Conservation (phyloP, 2,329 filamentous ascomycete species). For the Talaromyces marneffei region DNA sequence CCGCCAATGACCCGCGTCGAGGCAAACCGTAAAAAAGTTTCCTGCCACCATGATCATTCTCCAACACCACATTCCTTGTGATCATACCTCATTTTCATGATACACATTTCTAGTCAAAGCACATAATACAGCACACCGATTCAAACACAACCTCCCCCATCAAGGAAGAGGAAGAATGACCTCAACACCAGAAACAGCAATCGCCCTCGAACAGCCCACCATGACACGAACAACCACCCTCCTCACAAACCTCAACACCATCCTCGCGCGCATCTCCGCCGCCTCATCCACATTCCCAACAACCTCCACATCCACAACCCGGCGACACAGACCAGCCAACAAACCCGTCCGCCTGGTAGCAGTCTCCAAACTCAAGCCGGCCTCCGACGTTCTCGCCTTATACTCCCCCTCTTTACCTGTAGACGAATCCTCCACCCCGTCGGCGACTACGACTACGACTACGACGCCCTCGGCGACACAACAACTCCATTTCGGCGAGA, state of each 20-base stretch:
- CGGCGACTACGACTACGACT: conserved; percentile 22
- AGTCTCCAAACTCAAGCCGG: conserved; percentile 93
- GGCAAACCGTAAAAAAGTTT: conserved; percentile 2
- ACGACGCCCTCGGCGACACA: conserved; percentile 5
- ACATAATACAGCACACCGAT: background rate
- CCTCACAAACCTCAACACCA: conserved; percentile 55
- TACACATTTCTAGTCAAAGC: background rate
- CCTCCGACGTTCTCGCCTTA: conserved; percentile 80
- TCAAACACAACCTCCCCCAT: background rate
- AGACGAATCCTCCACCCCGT: conserved; percentile 31
- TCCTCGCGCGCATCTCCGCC: conserved; percentile 54
- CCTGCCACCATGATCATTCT: background rate
- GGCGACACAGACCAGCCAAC: conserved; percentile 5
- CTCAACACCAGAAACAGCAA: background rate
- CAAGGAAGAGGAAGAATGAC: background rate
- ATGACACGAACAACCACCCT: conserved; percentile 59
- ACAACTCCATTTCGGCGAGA: conserved; percentile 87
- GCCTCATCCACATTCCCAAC: conserved; percentile 19
- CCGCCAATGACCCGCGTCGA: background rate
- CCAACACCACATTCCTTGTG: no score
- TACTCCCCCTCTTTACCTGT: conserved; percentile 51
- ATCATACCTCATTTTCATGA: no score
- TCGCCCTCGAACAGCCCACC: conserved; percentile 17
- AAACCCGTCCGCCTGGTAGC: conserved; percentile 65
- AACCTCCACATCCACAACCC: conserved; percentile 31